These are phyloP conservation scores for Leucocoprinus sp. DNA, from an alignment of 768 basidiomycete genomes.

Conservation along the genomic window DNA sequence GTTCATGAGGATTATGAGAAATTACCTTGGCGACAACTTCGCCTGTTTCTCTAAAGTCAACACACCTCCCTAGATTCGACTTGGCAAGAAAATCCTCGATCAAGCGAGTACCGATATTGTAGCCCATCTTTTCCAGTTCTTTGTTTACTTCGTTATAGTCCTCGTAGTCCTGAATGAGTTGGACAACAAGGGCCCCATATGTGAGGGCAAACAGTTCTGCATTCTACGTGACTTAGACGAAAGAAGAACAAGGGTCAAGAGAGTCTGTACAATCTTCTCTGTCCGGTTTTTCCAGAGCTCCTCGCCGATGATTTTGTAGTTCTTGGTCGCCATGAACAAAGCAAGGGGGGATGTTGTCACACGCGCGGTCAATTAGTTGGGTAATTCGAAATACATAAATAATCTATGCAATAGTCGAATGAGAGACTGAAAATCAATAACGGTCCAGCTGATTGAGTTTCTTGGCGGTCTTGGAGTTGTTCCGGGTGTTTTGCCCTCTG, in stretches of 20 bases:
- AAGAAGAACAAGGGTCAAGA: not conserved
- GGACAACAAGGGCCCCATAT: constrained; percentile 95
- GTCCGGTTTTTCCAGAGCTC: constrained; percentile 93
- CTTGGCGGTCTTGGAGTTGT: constrained; percentile 84
- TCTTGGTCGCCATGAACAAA: constrained; percentile 66
- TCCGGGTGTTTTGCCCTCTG: constrained; percentile 87
- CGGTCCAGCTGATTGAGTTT: constrained; percentile 85
- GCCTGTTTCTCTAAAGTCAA: constrained; percentile 90
- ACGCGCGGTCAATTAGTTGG: not conserved
- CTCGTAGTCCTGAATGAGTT: constrained; percentile 98
- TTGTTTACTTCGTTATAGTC: constrained; percentile 94
- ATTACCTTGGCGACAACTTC: constrained; percentile 91
- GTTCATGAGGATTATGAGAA: constrained; percentile 1
- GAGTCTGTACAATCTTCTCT: constrained; percentile 79
- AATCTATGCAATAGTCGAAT: not conserved
- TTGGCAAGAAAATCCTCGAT: constrained; percentile 97
- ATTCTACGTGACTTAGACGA: constrained; percentile 50
- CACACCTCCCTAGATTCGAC: constrained; percentile 84
- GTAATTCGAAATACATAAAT: not conserved
- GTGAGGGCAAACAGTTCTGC: constrained; percentile 96
- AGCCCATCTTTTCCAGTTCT: constrained; percentile 99
- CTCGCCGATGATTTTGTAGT: constrained; percentile 85
- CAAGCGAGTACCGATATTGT: constrained; percentile 91
- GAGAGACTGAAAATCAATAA: constrained; percentile 15
- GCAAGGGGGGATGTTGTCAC: constrained; percentile 5